Evolutionary conservation across 2,329 filamentous ascomycete species (phyloP).

Genomic region (Paraphoma sp.): DNA sequence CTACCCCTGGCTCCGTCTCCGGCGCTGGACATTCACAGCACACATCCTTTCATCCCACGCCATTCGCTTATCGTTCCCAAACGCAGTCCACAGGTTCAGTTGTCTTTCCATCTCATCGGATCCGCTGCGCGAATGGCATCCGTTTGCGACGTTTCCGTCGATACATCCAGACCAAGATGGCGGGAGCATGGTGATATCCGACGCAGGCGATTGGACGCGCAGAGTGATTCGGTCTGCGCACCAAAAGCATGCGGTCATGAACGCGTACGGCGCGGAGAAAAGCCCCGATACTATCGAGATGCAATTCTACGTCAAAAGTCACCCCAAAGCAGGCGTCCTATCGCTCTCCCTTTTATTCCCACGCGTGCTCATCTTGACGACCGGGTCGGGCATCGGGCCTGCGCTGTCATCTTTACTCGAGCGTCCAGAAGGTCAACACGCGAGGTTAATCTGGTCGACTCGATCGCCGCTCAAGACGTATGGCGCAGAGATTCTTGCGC

Average conservation of each 20-base stretch:
- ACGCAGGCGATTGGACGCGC: conserved; percentile 45
- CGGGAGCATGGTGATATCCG: conserved; percentile 41
- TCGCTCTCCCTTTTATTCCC: conserved; percentile 39
- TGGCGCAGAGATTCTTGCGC: conserved; percentile 62
- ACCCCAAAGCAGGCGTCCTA: conserved; percentile 38
- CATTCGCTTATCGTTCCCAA: conserved; percentile 64
- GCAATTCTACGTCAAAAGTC: conserved; percentile 32
- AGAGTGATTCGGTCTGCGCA: conserved; percentile 17
- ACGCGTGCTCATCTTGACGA: conserved; percentile 42
- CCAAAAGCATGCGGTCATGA: not conserved
- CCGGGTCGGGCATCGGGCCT: conserved; percentile 45
- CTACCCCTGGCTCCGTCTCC: conserved; percentile 76
- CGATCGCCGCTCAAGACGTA: conserved; percentile 68
- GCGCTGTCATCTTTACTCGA: conserved; percentile 62
- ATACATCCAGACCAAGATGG: not conserved
- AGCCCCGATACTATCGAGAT: not conserved
- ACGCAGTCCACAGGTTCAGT: conserved; percentile 38
- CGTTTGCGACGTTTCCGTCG: conserved; percentile 46
- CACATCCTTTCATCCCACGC: conserved; percentile 76
- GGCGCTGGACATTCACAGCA: conserved; percentile 69
- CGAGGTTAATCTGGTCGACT: conserved; percentile 74
- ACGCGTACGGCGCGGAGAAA: not conserved
- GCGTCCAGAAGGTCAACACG: conserved; percentile 52
- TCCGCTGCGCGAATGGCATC: conserved; percentile 45
- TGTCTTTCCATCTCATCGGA: conserved; percentile 37